Evolutionary conservation across 352 stramenopile genomes (phyloP), one percentile per base, ranked within the genome.

Genomic region (Phytophthora gonapodyides): DNA sequence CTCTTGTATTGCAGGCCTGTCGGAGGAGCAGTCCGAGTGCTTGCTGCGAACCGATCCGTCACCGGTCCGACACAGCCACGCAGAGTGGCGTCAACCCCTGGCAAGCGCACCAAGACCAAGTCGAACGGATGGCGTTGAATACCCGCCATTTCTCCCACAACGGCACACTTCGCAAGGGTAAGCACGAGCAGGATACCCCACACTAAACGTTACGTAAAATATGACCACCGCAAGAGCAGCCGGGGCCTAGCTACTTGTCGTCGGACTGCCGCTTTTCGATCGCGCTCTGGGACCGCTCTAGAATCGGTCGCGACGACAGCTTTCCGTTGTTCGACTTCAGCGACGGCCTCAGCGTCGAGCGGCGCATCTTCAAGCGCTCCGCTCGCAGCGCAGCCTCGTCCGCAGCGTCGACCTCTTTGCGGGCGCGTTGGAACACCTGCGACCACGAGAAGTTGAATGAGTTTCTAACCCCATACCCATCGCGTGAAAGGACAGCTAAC

Each of bases 41-140:
- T 82, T 21, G 40, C 78, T 11, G 49, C 75, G 13, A 71, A 65
- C 12, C 58, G 54, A 51, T 64, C 75, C 2, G 67, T 66, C 15
- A 40, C 44, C 10, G 43, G 44, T 11, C 33, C 66, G 12, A 69
- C 71, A 9, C 57, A 61, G 10, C 50, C 74, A 13, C 67, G 44
- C 16, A 57, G 67, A 40, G 50, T 84, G 13, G 47, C 65, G 33
- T 64, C 64, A 16, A 64, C 67, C n/a, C 65, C 72, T 24, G 64
- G 67, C 5, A 73, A 65, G 38, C 76, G 74, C 12, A 16, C 43
- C 11, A 92, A 89, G 51, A 52, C 71, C n/a, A 89, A 89, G 44
- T 80, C 70, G 71, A 89, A 81, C 49, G 79, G 80, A 19, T 92
- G 83, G 83, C 69, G 83, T 17, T 89, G 74, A 69, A 49, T 19